Evolutionary conservation across 2,329 filamentous ascomycete species (phyloP).

Genomic region (Arachnomyces sp.): DNA sequence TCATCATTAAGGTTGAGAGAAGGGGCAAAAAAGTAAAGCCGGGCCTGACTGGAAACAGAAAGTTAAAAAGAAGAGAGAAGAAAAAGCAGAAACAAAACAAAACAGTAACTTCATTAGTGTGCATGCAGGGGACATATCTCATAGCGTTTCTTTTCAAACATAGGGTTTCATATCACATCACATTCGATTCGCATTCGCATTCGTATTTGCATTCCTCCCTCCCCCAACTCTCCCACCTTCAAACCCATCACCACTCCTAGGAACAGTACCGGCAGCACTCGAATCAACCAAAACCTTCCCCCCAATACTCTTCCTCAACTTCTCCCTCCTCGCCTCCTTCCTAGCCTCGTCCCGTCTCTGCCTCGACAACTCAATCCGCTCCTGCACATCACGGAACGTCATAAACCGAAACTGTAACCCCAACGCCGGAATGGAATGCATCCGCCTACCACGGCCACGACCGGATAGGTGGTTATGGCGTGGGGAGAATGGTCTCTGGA

Average conservation of each 20-base stretch:
- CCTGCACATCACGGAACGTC: constrained; percentile 43
- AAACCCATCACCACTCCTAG: background rate
- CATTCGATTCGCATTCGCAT: background rate
- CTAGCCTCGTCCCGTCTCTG: constrained; percentile 38
- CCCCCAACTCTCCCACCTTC: background rate
- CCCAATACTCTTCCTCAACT: constrained; percentile 49
- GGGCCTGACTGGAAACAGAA: too few relatives aligned
- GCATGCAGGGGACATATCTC: background rate
- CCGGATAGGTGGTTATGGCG: constrained; percentile 26
- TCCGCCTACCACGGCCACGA: constrained; percentile 14
- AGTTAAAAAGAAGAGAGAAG: constrained; percentile 1
- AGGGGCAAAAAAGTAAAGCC: background rate
- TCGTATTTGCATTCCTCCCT: background rate
- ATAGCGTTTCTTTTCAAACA: background rate
- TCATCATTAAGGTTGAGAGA: background rate
- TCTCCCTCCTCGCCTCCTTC: constrained; percentile 46
- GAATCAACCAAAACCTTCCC: constrained; percentile 32
- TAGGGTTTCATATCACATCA: background rate
- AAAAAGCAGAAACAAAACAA: background rate
- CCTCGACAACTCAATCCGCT: constrained; percentile 38
- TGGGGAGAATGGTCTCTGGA: constrained; percentile 15
- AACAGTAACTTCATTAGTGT: background rate
- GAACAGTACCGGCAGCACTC: constrained; percentile 14
- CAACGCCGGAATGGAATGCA: constrained; percentile 32
- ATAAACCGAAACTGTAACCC: constrained; percentile 45